These are phyloP conservation scores for Arabis alpina DNA, from an alignment of 345 rosid species.

Conservation along the genomic window DNA sequence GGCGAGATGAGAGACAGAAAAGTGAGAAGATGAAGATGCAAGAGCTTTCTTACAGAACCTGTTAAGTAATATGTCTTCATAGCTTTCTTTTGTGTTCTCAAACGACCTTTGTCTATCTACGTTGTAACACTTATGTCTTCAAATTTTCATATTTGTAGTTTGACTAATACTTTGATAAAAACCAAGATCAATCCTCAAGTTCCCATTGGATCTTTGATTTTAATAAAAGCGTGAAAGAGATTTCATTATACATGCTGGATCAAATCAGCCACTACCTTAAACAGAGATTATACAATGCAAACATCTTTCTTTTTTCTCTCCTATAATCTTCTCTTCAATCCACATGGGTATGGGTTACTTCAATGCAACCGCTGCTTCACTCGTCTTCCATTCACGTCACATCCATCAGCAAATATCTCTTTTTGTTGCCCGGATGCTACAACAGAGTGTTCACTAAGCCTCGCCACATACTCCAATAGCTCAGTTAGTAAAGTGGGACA, in stretches of 20 bases:
- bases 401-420: slow-evolving; percentile 54
- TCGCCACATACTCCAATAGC: slow-evolving; percentile 59
- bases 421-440: slow-evolving; percentile 52
- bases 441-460: slow-evolving; percentile 59
- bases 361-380: slow-evolving; percentile 73
- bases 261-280: slow-evolving; percentile 31
- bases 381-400: slow-evolving; percentile 61
- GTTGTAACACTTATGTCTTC: slow-evolving; percentile 17
- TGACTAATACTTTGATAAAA: not conserved
- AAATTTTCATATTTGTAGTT: not conserved
- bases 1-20: not conserved
- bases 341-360: not conserved
- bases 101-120: not conserved
- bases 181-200: slow-evolving; percentile 1
- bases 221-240: slow-evolving; percentile 6
- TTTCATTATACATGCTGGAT: slow-evolving; percentile 18
- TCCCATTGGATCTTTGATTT: slow-evolving; percentile 14
- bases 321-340: not conserved
- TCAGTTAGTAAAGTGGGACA: slow-evolving; percentile 66
- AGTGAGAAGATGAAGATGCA: slow-evolving; percentile 13
- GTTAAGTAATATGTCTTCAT: slow-evolving; percentile 26
- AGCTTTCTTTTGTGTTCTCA: not conserved
- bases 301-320: not conserved
- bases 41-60: slow-evolving; percentile 4
- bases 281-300: slow-evolving; percentile 38